These are phyloP conservation scores for Candida labiduridarum DNA, from an alignment of 1,139 yeast species.

Conservation along the genomic window DNA sequence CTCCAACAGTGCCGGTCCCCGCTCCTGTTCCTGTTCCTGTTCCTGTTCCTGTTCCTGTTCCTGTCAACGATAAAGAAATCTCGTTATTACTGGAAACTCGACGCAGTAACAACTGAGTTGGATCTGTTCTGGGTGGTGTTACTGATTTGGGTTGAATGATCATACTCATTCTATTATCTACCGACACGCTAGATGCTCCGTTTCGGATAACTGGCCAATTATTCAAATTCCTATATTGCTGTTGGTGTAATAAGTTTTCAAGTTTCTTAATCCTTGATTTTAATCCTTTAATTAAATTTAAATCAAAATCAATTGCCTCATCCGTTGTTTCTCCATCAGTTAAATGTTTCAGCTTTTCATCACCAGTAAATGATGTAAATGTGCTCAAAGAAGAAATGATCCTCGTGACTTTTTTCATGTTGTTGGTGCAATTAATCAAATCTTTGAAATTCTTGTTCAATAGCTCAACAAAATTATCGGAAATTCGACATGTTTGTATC, in stretches of 20 bases:
- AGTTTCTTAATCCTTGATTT: slow-evolving; percentile 61
- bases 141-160: slow-evolving; percentile 17
- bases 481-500: slow-evolving; percentile 24
- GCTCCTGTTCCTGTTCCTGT: slow-evolving; percentile 11
- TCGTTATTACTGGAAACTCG: slow-evolving; percentile 8
- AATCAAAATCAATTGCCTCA: slow-evolving; percentile 33
- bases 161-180: slow-evolving; percentile 24
- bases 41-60: slow-evolving; percentile 11
- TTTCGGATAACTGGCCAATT: slow-evolving; percentile 53
- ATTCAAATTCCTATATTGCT: slow-evolving; percentile 58
- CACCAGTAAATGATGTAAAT: slow-evolving; percentile 27
- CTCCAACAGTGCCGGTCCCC: slow-evolving; percentile 4
- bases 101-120: slow-evolving; percentile 27
- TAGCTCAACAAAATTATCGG: slow-evolving; percentile 37
- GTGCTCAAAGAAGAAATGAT: slow-evolving; percentile 36
- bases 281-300: slow-evolving; percentile 53
- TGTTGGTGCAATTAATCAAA: slow-evolving; percentile 39
- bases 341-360: slow-evolving; percentile 17
- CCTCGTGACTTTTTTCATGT: slow-evolving; percentile 41
- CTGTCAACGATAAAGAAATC: not conserved
- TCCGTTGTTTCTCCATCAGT: slow-evolving; percentile 16
- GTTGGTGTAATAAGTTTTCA: slow-evolving; percentile 68
- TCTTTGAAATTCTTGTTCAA: slow-evolving; percentile 52
- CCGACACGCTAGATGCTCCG: slow-evolving; percentile 6
- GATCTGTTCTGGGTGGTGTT: slow-evolving; percentile 19